Conservation (phyloP, 768 basidiomycete genomes). For the Pisolithus tinctorius region DNA sequence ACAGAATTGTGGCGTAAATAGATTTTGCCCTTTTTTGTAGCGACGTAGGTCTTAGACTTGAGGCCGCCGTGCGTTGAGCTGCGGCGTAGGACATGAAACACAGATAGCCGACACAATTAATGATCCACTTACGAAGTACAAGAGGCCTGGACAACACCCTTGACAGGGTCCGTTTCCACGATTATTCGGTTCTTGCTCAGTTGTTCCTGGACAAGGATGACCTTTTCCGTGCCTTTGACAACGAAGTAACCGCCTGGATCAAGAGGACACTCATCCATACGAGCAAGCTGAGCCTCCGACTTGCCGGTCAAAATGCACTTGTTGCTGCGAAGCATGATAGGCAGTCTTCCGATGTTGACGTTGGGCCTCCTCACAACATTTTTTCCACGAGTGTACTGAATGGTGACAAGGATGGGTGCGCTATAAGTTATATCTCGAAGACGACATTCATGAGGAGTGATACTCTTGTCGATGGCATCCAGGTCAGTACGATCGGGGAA, state of each 20-base stretch:
- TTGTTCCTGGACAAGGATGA: slow-evolving; percentile 98
- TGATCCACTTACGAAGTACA: slow-evolving; percentile 78
- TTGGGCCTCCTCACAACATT: slow-evolving; percentile 77
- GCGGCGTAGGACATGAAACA: slow-evolving; percentile 6
- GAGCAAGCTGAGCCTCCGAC: slow-evolving; percentile 76
- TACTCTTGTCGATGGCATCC: slow-evolving; percentile 66
- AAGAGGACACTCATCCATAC: slow-evolving; percentile 93
- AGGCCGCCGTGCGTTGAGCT: slow-evolving; percentile 78
- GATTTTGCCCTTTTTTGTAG: slow-evolving; percentile 90
- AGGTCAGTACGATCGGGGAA: slow-evolving; percentile 86
- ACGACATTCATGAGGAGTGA: slow-evolving; percentile 97
- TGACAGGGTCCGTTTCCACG: slow-evolving; percentile 87
- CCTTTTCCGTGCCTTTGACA: slow-evolving; percentile 98
- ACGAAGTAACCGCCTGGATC: slow-evolving; percentile 99
- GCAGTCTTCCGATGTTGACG: slow-evolving; percentile 84
- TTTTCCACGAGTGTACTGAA: slow-evolving; percentile 91
- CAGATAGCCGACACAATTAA: not conserved
- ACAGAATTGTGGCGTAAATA: slow-evolving; percentile 97
- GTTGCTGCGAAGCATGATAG: slow-evolving; percentile 95
- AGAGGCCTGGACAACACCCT: slow-evolving; percentile 88
- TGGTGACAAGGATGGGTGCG: slow-evolving; percentile 88
- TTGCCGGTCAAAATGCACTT: slow-evolving; percentile 85
- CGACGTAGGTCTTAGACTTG: slow-evolving; percentile 97
- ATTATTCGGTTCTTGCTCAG: slow-evolving; percentile 99
- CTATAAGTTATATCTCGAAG: slow-evolving; percentile 92